These are phyloP conservation scores for Ustilago bromivora DNA, from an alignment of 1,284 basidiomycete species.

Conservation along the genomic window DNA sequence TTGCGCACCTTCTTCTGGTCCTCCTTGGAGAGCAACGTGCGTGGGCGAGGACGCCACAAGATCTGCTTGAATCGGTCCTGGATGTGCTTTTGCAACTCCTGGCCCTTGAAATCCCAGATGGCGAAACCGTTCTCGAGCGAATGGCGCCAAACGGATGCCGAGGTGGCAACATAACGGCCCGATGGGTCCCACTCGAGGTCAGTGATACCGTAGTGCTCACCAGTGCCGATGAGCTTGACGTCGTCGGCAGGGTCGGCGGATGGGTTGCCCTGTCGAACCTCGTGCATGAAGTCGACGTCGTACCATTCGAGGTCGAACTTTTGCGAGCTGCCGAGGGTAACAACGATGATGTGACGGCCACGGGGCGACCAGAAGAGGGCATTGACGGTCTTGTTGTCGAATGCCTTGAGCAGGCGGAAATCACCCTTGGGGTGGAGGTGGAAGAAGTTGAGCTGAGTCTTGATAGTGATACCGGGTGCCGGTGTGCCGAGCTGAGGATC, in stretches of 20 bases:
- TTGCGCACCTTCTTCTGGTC: slow-evolving; percentile 88
- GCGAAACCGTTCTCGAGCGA: slow-evolving; percentile 96
- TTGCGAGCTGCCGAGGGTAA: slow-evolving; percentile 91
- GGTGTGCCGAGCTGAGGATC: slow-evolving; percentile 92
- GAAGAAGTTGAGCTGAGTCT: slow-evolving; percentile 97
- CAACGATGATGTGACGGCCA: slow-evolving; percentile 93
- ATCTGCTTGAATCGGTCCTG: slow-evolving; percentile 98
- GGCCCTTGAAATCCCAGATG: slow-evolving; percentile 97
- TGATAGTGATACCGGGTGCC: slow-evolving; percentile 89
- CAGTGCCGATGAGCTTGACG: slow-evolving; percentile 83
- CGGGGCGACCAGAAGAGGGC: slow-evolving; percentile 97
- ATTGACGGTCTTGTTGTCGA: slow-evolving; percentile 90
- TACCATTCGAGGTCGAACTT: slow-evolving; percentile 99
- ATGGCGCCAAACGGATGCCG: slow-evolving; percentile 94
- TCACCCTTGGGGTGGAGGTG: slow-evolving; percentile 96
- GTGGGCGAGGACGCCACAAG: slow-evolving; percentile 94
- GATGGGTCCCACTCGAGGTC: slow-evolving; percentile 99
- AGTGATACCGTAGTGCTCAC: slow-evolving; percentile 98
- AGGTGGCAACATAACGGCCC: slow-evolving; percentile 92
- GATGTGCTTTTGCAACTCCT: slow-evolving; percentile 87
- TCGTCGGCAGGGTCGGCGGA: slow-evolving; percentile 78
- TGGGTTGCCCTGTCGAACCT: slow-evolving; percentile 74
- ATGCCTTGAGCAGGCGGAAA: slow-evolving; percentile 86
- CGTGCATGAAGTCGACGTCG: slow-evolving; percentile 92
- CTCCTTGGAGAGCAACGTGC: slow-evolving; percentile 86